A percentile compares a stretch with the other conserved stretches of the same genome.
Evolutionary conservation across 192 early-diverging fungal genomes (phyloP).

Genomic region (Coemansia umbellata): DNA sequence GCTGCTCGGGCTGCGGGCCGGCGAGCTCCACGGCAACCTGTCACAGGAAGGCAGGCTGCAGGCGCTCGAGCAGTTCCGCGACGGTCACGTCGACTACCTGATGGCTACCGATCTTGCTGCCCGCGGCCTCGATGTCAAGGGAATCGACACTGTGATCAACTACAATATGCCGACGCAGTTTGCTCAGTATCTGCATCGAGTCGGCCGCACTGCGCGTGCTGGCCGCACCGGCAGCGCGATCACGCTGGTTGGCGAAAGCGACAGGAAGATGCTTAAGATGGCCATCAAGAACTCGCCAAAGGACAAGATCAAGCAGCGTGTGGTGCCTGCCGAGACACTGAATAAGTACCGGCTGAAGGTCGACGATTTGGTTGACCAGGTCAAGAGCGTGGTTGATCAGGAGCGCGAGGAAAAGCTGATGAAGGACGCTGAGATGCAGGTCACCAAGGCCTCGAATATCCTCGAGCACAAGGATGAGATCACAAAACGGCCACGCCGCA

Average conservation of each 20-base stretch:
- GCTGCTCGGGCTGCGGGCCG: conserved; percentile 77
- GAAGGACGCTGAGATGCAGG: conserved; percentile 85
- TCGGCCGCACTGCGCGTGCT: conserved; percentile 94
- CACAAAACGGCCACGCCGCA: conserved; percentile 78
- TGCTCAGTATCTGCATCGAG: conserved; percentile 90
- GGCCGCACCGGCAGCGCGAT: conserved; percentile 83
- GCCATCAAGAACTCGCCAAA: conserved; percentile 80
- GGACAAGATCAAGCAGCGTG: conserved; percentile 81
- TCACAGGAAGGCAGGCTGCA: conserved; percentile 88
- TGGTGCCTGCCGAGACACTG: conserved; percentile 77
- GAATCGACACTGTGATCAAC: conserved; percentile 97
- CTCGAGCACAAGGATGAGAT: conserved; percentile 84
- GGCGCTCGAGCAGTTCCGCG: conserved; percentile 86
- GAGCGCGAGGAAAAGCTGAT: conserved; percentile 80
- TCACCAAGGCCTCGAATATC: conserved; percentile 81
- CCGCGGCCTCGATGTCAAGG: conserved; percentile 95
- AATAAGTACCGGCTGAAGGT: conserved; percentile 71
- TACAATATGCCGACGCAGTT: conserved; percentile 96
- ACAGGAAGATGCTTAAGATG: conserved; percentile 88
- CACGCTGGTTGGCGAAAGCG: conserved; percentile 87
- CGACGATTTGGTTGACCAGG: conserved; percentile 61
- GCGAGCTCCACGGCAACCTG: conserved; percentile 94
- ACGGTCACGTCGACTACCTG: conserved; percentile 80
- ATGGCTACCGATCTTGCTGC: conserved; percentile 96
- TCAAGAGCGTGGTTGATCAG: conserved; percentile 64